A percentile compares a stretch with the other conserved stretches of the same genome.
Conservation (phyloP, 495 filamentous ascomycete genomes). For the Tuber borchii region DNA sequence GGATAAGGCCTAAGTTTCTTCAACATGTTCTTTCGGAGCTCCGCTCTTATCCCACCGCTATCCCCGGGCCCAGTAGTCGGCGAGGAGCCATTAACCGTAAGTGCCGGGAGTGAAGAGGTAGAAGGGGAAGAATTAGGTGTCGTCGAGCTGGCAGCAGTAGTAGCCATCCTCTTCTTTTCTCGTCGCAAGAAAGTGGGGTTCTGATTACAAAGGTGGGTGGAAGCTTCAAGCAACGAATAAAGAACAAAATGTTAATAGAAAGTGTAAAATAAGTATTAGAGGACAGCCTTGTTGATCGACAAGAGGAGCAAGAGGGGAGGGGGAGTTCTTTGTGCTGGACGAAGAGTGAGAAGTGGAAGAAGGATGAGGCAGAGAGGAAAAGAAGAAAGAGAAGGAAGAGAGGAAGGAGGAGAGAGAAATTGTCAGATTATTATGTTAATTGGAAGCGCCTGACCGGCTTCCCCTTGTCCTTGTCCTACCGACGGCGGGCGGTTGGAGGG, state of each 20-base stretch:
- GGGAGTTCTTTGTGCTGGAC: neutral
- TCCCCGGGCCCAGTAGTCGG: conserved; percentile 14
- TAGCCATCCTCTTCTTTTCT: conserved; percentile 19
- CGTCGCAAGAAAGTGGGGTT: neutral
- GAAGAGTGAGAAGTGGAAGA: conserved; percentile 9
- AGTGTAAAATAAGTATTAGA: conserved; percentile 9
- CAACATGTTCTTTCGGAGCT: conserved; percentile 40
- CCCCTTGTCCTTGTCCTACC: conserved; percentile 11
- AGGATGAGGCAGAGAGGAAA: conserved; percentile 2
- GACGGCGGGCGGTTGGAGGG: conserved; percentile 23
- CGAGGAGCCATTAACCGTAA: conserved; percentile 35
- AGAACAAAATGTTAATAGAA: conserved; percentile 24
- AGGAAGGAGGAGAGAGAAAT: neutral
- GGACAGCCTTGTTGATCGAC: neutral
- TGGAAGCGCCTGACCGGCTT: neutral
- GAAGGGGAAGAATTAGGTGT: conserved; percentile 20
- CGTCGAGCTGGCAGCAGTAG: conserved; percentile 21
- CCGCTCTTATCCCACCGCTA: conserved; percentile 32
- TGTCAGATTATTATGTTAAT: neutral
- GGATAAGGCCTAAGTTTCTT: conserved; percentile 42
- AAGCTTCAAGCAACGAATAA: conserved; percentile 18
- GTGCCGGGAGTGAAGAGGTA: conserved; percentile 26
- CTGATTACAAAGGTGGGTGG: neutral
- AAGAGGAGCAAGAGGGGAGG: neutral
- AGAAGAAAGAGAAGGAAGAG: neutral